Evolutionary conservation across 2,329 filamentous ascomycete genomes (phyloP).

Genomic region (Cercospora citrullina): DNA sequence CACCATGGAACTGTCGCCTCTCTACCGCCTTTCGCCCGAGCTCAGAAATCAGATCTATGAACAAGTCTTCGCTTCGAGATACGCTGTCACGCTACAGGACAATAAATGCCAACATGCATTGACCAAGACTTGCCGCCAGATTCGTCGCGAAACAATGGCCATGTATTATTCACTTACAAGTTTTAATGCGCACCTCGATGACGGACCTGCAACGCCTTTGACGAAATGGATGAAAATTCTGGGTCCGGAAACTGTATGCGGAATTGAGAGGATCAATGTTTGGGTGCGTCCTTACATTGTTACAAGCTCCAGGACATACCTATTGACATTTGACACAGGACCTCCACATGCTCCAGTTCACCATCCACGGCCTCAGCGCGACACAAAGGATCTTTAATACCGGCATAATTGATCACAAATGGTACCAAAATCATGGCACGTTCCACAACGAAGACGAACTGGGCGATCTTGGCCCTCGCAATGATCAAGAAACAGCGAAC

Average conservation of each 20-base stretch:
- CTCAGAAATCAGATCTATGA: slow-evolving; percentile 30
- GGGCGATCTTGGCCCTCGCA: not conserved
- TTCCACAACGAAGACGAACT: not conserved
- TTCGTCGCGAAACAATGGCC: slow-evolving; percentile 26
- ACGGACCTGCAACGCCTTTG: slow-evolving; percentile 30
- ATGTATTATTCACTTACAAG: slow-evolving; percentile 29
- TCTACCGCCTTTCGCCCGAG: slow-evolving; percentile 18
- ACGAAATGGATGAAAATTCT: slow-evolving; percentile 26
- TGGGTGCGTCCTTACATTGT: slow-evolving; percentile 20
- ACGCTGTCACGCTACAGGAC: slow-evolving; percentile 25
- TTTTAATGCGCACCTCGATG: slow-evolving; percentile 35
- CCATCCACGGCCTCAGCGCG: slow-evolving; percentile 24
- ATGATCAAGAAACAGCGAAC: not conserved
- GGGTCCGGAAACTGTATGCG: slow-evolving; percentile 18
- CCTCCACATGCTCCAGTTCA: slow-evolving; percentile 32
- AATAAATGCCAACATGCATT: slow-evolving; percentile 24
- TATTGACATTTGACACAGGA: slow-evolving; percentile 18
- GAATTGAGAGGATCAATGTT: slow-evolving; percentile 28
- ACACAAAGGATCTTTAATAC: slow-evolving; percentile 12
- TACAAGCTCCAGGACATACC: not conserved
- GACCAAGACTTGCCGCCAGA: slow-evolving; percentile 28
- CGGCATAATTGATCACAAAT: not conserved
- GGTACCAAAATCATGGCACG: not conserved
- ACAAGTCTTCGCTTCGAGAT: slow-evolving; percentile 25
- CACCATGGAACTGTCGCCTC: not conserved